phyloP scores from a whole-genome alignment of 495 filamentous ascomycete genomes.

The Parachaetomium inaequale region DNA sequence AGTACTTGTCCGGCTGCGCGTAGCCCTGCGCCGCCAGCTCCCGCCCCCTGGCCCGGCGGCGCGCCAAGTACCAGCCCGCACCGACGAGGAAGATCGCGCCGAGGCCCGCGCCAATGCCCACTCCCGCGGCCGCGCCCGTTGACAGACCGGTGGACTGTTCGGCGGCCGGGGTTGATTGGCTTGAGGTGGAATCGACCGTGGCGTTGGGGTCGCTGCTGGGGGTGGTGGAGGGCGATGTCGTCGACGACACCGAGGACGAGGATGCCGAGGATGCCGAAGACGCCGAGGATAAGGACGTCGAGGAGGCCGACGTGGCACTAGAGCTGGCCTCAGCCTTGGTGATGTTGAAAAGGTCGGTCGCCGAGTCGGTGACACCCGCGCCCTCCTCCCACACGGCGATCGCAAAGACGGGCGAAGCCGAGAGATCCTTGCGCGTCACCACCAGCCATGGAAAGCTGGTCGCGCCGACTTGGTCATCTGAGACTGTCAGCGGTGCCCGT shows the following conservation, averaged over 20 bases:
- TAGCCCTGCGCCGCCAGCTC: background rate
- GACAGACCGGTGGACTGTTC: background rate
- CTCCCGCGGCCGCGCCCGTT: background rate
- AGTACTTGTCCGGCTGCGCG: too few species aligned
- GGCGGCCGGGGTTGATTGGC: background rate
- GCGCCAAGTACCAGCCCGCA: background rate
- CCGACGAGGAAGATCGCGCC: background rate
- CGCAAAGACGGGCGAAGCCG: background rate
- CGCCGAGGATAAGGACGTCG: background rate
- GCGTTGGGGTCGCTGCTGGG: background rate
- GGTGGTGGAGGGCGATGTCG: background rate
- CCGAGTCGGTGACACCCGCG: background rate
- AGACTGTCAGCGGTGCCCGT: too few species aligned
- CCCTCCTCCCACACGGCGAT: background rate
- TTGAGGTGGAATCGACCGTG: background rate
- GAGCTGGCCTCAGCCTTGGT: background rate
- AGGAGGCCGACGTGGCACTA: background rate
- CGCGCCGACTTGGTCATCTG: background rate
- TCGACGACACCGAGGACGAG: too few species aligned
- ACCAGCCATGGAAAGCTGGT: background rate
- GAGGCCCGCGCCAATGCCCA: background rate
- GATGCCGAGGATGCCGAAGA: background rate
- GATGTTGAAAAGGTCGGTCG: background rate
- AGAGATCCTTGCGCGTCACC: background rate
- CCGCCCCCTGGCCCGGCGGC: background rate